Conservation (phyloP, 75 land plant species). For the Pinus tabuliformis region DNA sequence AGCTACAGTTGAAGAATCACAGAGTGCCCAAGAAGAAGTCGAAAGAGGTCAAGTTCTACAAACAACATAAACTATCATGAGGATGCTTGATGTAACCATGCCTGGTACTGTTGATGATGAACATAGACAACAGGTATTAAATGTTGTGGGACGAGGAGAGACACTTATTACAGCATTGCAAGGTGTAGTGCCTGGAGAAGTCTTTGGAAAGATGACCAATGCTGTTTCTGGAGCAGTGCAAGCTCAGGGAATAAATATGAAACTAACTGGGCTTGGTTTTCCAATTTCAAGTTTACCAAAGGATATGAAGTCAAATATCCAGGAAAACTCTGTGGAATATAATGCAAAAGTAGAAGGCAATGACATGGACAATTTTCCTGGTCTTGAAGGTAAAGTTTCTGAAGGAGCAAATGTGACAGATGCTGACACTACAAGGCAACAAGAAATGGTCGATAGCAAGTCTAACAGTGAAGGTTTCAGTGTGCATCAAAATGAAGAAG, state of each 20-base stretch:
- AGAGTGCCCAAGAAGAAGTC: too few relatives aligned
- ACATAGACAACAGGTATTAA: constrained; percentile 92
- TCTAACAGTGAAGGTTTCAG: constrained; percentile 11
- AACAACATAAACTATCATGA: too few relatives aligned
- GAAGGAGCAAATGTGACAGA: constrained; percentile 10
- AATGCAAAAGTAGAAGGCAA: constrained; percentile 1
- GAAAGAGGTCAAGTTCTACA: too few relatives aligned
- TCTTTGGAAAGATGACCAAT: constrained; percentile 77
- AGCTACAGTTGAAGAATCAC: too few relatives aligned
- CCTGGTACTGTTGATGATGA: too few relatives aligned
- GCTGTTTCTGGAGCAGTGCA: constrained; percentile 81
- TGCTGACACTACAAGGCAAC: constrained; percentile 11
- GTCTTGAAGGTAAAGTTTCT: not conserved
- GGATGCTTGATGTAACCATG: too few relatives aligned
- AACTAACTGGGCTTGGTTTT: constrained; percentile 44
- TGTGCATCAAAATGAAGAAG: constrained; percentile 6
- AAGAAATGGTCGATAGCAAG: constrained; percentile 10
- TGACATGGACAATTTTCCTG: not conserved
- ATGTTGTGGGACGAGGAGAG: constrained; percentile 87
- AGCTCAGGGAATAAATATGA: constrained; percentile 49
- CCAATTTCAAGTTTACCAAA: constrained; percentile 46
- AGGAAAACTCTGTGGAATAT: constrained; percentile 16
- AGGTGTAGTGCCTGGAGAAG: constrained; percentile 97
- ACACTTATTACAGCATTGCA: constrained; percentile 83
- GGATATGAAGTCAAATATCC: constrained; percentile 39